These are phyloP conservation scores for Lentinula lateritia DNA, from an alignment of 768 basidiomycete genomes.

Conservation along the genomic window DNA sequence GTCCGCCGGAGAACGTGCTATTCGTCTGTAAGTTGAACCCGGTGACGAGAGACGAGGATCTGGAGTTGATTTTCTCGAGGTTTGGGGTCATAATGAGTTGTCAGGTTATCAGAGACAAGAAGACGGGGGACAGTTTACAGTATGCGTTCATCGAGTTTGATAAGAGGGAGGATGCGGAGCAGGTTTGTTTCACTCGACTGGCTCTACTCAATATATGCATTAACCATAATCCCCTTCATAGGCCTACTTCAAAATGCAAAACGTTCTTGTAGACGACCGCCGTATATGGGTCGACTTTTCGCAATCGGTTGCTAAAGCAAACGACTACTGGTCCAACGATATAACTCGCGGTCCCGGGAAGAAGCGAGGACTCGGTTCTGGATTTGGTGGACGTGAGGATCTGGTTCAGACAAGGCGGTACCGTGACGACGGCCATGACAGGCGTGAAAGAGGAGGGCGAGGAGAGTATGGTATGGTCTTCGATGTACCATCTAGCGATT, in stretches of 20 bases:
- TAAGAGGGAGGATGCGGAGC: conserved; percentile 87
- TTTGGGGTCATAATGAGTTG: conserved; percentile 97
- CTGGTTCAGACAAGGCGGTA: conserved; percentile 71
- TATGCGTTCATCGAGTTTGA: conserved; percentile 99
- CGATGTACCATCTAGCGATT: conserved; percentile 51
- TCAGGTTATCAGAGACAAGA: conserved; percentile 95
- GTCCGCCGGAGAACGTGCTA: conserved; percentile 95
- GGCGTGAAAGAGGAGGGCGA: conserved; percentile 17
- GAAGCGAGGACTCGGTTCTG: conserved; percentile 36
- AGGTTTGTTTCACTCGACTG: conserved; percentile 42
- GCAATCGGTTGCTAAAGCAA: conserved; percentile 89
- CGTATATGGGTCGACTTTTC: conserved; percentile 99
- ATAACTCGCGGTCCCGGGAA: conserved; percentile 44
- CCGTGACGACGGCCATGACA: conserved; percentile 36
- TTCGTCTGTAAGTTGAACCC: conserved; percentile 99
- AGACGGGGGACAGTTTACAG: conserved; percentile 92
- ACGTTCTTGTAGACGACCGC: conserved; percentile 94
- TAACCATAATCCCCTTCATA: conserved; percentile 21
- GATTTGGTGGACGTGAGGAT: conserved; percentile 71
- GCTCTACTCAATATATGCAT: background rate
- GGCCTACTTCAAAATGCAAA: conserved; percentile 99
- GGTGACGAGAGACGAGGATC: conserved; percentile 91
- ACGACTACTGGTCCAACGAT: conserved; percentile 78
- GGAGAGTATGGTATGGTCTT: conserved; percentile 78
- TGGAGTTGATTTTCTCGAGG: conserved; percentile 94